Percentiles rank a stretch among this genome's conserved stretches.
These are phyloP conservation scores for Pezicula neosporulosa DNA, from an alignment of 2,329 filamentous ascomycete species.

Conservation along the genomic window DNA sequence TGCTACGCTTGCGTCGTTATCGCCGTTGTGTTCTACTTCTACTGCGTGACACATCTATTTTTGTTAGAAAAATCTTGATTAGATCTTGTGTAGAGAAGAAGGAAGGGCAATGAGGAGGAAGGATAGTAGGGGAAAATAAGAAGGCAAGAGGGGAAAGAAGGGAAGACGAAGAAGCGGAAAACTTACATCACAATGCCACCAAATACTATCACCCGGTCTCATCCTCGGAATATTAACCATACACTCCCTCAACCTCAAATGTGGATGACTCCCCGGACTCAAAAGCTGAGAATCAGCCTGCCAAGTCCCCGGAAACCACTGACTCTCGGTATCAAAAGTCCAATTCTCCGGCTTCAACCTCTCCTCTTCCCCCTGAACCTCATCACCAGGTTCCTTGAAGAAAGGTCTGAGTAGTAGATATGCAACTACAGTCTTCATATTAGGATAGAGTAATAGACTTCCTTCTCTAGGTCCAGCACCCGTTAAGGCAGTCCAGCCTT, in stretches of 20 bases:
- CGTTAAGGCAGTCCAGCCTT: constrained; percentile 41
- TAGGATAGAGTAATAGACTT: constrained; percentile 36
- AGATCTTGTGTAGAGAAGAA: too few species aligned
- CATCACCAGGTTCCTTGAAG: constrained; percentile 36
- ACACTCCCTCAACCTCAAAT: constrained; percentile 33
- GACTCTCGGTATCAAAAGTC: constrained; percentile 27
- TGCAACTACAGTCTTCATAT: constrained; percentile 32
- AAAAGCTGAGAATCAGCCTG: constrained; percentile 31
- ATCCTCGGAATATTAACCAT: constrained; percentile 35
- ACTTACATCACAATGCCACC: constrained; percentile 37
- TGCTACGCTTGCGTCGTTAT: constrained; percentile 29
- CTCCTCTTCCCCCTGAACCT: constrained; percentile 10
- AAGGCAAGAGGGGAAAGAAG: not conserved
- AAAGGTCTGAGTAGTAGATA: constrained; percentile 40
- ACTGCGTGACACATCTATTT: constrained; percentile 34
- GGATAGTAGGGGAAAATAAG: too few species aligned
- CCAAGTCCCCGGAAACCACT: constrained; percentile 36
- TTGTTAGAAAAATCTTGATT: not conserved
- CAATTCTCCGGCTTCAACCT: constrained; percentile 34
- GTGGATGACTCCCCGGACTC: constrained; percentile 34
- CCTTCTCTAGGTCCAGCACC: constrained; percentile 31
- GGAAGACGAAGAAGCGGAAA: not conserved
- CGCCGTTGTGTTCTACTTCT: constrained; percentile 33
- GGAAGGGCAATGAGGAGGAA: too few species aligned
- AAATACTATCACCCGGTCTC: constrained; percentile 36